Evolutionary conservation across 495 filamentous ascomycete genomes (phyloP), one percentile per base, ranked within the genome.

Genomic region (Corynascus novoguineensis): DNA sequence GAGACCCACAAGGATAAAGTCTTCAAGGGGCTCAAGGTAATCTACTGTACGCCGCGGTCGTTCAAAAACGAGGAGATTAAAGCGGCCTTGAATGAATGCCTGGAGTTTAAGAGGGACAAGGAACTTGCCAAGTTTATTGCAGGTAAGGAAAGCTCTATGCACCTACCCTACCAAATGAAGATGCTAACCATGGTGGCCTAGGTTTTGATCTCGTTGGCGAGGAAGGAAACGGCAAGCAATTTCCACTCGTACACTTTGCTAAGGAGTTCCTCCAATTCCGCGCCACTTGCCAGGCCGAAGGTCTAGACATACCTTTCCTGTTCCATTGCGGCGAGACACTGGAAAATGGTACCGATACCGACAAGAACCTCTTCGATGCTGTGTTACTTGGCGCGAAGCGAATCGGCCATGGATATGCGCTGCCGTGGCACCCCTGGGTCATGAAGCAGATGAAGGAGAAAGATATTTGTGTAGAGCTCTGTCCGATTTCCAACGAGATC

Each of bases 321-420:
- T 93, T 98, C 71, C 93, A 98, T 64, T 95, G 92, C 45, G 93
- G 91, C 28, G 91, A 97, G 71, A 89, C 85, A 19, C 80, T 93
- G 0, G 87, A 90, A 24, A 82, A 88, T 52, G 89, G 87, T 11
- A 81, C 81, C 52, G 75, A 78, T 15, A 83, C 86, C 5, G 91
- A 96, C 61, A 81, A 86, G 29, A 96, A 97, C 63, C 79, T 97
- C 3, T 86, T 92, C 60, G 91, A 96, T 67, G 91, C 90, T 0
- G 81, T 97, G 19, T 73, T 95, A 7, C 81, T 97, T 10, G 85
- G 86, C 11, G 85, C 90, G 0, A 85, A 90, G 55, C 83, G 93
- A 15, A 92, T 98, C 29, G 92, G 92, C 0, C 91, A 97, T 60
- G 93, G 88, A 15, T 95, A 88, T 62, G 90, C 88, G 0, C 75